A percentile compares a stretch with the other conserved stretches of the same genome.
Conservation (phyloP, 139 green algal species). For the Marvania coccoides region DNA sequence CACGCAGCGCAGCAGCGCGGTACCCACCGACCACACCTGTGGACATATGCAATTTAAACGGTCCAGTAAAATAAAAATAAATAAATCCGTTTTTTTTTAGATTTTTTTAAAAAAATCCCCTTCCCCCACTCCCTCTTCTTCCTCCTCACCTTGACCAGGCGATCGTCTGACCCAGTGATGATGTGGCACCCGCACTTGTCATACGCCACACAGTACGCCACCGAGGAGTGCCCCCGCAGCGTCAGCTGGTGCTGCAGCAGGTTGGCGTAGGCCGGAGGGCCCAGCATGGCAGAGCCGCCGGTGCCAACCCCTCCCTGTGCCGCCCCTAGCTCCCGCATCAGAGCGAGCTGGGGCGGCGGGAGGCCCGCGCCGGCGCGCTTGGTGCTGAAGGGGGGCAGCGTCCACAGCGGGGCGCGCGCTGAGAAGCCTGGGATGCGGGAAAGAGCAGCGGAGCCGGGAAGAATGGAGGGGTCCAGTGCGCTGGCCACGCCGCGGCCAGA, state of each 20-base stretch:
- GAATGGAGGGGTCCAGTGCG: neutral
- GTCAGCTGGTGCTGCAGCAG: conserved; percentile 44
- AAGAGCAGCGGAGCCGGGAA: neutral
- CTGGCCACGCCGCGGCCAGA: neutral
- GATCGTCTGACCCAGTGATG: conserved; percentile 77
- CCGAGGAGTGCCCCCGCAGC: conserved; percentile 55
- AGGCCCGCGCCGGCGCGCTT: conserved; percentile 2
- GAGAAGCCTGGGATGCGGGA: neutral
- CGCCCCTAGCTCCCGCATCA: neutral
- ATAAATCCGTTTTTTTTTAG: too few species aligned
- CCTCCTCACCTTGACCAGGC: conserved; percentile 62
- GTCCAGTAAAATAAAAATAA: neutral
- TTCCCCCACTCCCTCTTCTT: too few species aligned
- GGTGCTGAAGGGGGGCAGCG: neutral
- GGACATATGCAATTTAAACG: neutral
- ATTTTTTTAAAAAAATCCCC: too few species aligned
- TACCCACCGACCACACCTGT: conserved; percentile 62
- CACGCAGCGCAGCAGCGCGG: conserved; percentile 43
- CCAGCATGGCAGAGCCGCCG: neutral
- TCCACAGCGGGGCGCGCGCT: neutral
- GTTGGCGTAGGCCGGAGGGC: neutral
- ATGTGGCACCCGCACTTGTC: conserved; percentile 44
- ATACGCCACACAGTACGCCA: conserved; percentile 66
- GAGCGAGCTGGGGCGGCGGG: neutral
- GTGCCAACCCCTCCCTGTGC: neutral